Conservation (phyloP, 129 eudicot species). For the Erigeron canadensis region DNA sequence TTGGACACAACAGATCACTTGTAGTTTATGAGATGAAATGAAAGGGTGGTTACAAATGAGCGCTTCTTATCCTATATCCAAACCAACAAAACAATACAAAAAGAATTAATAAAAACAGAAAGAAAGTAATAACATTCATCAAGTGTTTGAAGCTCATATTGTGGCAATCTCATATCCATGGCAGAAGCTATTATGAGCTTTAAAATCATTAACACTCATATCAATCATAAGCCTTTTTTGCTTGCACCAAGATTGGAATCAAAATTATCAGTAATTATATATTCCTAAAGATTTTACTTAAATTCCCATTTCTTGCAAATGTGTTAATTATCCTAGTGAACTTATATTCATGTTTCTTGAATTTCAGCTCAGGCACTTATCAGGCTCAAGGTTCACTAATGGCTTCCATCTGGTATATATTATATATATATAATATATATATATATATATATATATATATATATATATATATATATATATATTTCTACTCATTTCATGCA, state of each 20-base stretch:
- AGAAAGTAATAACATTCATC: neutral
- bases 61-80: constrained; percentile 56
- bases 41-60: constrained; percentile 64
- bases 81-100: constrained; percentile 29
- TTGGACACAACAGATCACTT: neutral
- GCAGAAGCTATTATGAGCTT: constrained; percentile 69
- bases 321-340: neutral
- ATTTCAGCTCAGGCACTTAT: constrained; percentile 53
- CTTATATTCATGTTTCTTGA: constrained; percentile 10
- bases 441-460: too few species aligned
- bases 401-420: constrained; percentile 42
- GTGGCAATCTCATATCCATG: constrained; percentile 35
- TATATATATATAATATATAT: too few species aligned
- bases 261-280: constrained; percentile 38
- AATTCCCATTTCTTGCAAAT: neutral
- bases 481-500: constrained; percentile 19
- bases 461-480: too few species aligned
- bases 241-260: constrained; percentile 38
- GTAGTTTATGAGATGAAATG: constrained; percentile 15
- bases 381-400: constrained; percentile 46
- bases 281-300: neutral
- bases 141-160: constrained; percentile 12
- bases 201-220: constrained; percentile 44
- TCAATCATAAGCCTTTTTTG: constrained; percentile 30
- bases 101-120: neutral